Evolutionary conservation across 805 yeast species (phyloP), one percentile per base, ranked within the genome.

Genomic region (Candida ovalis): DNA sequence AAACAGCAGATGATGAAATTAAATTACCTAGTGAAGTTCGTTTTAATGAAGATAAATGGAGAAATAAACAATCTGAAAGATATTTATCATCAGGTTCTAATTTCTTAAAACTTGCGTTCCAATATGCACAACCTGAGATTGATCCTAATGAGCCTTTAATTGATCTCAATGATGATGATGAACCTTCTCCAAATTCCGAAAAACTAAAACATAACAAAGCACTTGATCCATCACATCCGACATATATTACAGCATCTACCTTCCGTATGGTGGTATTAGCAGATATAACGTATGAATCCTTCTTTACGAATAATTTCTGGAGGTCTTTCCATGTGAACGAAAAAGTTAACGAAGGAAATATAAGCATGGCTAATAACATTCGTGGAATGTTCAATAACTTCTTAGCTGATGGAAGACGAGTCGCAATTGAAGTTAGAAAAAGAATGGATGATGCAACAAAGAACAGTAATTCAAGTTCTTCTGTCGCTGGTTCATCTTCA

Each of bases 261-360:
- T 92, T 92, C 69, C 73, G 98, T 52, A 92, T 92, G 99, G 95
- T 94, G 1, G 71, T 94, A 5, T 71, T 92, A 5, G 97, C 98
- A 0, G 97, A 91, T 63, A 98, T 90, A 60, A 87, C 97, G 0
- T 86, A 89, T 56, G 98, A 94, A 64, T 72, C 86, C 37, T 81
- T 92, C 52, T 94, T 94, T 68, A 75, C 88, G 13, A 71, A 74
- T 23, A 84, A 90, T 0, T 70, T 89, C 30, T 75, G 86, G 47
- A 65, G 73, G n/a, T 78, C 92, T 0, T 76, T 88, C 44, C 88
- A 86, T 60, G 73, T 88, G 42, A 77, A 79, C 48, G 77, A 78
- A 54, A 80, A 77, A 33, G 73, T 78, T 40, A 76, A 73, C 56
- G 56, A 53, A 15, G 38, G 38, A 17, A 51, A 54, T 32, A 54